phyloP scores from a whole-genome alignment of 768 basidiomycete genomes.

The Hericium erinaceus region DNA sequence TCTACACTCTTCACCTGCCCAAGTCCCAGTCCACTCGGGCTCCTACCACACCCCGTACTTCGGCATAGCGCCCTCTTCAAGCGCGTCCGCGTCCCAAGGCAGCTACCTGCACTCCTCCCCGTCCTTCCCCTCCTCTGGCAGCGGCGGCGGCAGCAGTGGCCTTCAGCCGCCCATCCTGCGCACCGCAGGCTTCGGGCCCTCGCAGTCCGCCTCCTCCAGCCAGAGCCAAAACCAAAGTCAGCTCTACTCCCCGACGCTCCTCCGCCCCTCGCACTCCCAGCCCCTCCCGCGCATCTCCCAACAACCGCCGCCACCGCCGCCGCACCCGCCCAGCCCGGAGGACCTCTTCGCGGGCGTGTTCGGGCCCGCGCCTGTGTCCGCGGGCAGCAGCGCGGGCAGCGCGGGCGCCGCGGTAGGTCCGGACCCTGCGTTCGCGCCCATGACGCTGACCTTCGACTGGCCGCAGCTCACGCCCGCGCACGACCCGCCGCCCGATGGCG shows the following conservation, averaged over 20 bases:
- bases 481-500: constrained; percentile 5
- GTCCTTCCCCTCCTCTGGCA: background rate
- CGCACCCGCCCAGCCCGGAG: constrained; percentile 4
- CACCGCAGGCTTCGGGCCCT: background rate
- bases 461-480: constrained; percentile 13
- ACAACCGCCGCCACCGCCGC: constrained; percentile 8
- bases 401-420: constrained; percentile 3
- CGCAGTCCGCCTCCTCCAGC: background rate
- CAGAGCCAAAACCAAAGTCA: too few relatives aligned
- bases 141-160: background rate
- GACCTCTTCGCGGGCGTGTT: constrained; percentile 15
- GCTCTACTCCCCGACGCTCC: constrained; percentile 1
- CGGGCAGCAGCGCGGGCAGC: background rate
- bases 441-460: constrained; percentile 17
- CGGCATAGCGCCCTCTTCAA: background rate
- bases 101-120: background rate
- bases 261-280: background rate
- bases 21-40: background rate
- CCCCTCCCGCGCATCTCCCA: constrained; percentile 7
- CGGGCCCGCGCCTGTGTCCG: constrained; percentile 7
- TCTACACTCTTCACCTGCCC: background rate
- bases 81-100: background rate
- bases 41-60: background rate
- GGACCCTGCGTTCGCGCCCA: constrained; percentile 10
- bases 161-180: background rate